Evolutionary conservation across 2,329 filamentous ascomycete species (phyloP).

Genomic region (Chaetomiaceae sp.): DNA sequence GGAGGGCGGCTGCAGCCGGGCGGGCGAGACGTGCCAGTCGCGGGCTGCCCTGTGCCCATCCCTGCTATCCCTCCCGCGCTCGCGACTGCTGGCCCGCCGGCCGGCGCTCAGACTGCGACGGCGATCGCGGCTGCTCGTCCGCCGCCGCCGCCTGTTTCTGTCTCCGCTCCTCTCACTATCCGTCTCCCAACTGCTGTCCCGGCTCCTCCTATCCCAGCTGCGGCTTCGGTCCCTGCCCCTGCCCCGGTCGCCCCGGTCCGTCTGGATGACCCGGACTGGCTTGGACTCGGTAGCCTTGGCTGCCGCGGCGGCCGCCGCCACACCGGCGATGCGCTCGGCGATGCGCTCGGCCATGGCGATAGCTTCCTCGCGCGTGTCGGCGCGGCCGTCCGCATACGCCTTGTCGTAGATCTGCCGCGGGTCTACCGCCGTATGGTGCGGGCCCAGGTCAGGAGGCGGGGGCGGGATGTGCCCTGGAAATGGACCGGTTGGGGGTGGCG

Average conservation of each 20-base stretch:
- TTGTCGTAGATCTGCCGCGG: constrained; percentile 4
- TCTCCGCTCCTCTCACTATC: not conserved
- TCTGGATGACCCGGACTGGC: not conserved
- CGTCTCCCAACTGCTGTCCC: not conserved
- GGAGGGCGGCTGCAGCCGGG: not conserved
- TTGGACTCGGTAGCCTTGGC: not conserved
- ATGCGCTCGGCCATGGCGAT: constrained; percentile 12
- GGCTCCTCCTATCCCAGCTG: not conserved
- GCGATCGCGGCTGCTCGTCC: not conserved
- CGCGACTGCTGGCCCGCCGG: not conserved
- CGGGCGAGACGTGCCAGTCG: not conserved
- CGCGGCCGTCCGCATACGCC: constrained; percentile 10
- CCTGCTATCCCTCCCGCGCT: not conserved
- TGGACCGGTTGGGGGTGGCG: not conserved
- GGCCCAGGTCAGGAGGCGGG: no score
- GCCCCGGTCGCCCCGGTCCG: not conserved
- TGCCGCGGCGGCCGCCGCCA: not conserved
- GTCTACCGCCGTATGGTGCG: not conserved
- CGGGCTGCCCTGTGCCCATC: not conserved
- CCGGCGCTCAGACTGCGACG: not conserved
- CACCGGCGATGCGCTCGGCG: not conserved
- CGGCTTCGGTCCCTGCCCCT: not conserved
- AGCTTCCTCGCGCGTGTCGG: constrained; percentile 8
- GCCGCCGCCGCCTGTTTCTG: not conserved
- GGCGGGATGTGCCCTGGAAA: no score